These are phyloP conservation scores for Hebeloma cylindrosporum DNA, from an alignment of 768 basidiomycete genomes.

Conservation along the genomic window DNA sequence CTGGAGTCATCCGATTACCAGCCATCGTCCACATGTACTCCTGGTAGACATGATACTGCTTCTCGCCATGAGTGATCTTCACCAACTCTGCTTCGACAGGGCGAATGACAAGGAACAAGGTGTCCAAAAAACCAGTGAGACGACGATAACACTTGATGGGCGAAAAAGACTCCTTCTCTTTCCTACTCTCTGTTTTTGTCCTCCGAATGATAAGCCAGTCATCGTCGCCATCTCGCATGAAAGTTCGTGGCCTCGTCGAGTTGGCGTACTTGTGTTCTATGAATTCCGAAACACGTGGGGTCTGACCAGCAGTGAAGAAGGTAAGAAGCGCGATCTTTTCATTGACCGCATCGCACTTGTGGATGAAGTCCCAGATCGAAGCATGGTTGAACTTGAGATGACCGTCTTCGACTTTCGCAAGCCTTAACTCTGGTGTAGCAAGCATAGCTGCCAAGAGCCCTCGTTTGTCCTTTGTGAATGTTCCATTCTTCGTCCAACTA, in stretches of 20 bases:
- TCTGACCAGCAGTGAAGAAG: conserved; percentile 6
- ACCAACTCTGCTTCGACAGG: conserved; percentile 13
- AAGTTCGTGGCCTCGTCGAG: conserved; percentile 8
- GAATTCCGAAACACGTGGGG: conserved; percentile 13
- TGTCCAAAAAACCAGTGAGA: background rate
- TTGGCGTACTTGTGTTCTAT: conserved; percentile 13
- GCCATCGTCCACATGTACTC: conserved; percentile 18
- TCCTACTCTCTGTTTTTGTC: conserved; percentile 16
- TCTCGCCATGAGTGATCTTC: conserved; percentile 2
- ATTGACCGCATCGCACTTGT: conserved; percentile 1
- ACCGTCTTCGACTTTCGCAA: conserved; percentile 1
- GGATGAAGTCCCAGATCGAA: background rate
- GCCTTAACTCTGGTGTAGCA: background rate
- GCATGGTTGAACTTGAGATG: conserved; percentile 3
- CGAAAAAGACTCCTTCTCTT: conserved; percentile 14
- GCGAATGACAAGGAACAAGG: conserved; percentile 6
- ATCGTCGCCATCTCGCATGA: conserved; percentile 3
- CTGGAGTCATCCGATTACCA: background rate
- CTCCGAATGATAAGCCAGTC: conserved; percentile 17
- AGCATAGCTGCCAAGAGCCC: conserved; percentile 4
- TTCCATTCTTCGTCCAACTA: conserved; percentile 8
- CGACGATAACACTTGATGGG: conserved; percentile 6
- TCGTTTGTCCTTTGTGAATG: background rate
- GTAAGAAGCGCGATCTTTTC: conserved; percentile 5
- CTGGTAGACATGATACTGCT: conserved; percentile 6